Evolutionary conservation across 345 rosid species (phyloP).

Genomic region (Bretschneidera sinensis): DNA sequence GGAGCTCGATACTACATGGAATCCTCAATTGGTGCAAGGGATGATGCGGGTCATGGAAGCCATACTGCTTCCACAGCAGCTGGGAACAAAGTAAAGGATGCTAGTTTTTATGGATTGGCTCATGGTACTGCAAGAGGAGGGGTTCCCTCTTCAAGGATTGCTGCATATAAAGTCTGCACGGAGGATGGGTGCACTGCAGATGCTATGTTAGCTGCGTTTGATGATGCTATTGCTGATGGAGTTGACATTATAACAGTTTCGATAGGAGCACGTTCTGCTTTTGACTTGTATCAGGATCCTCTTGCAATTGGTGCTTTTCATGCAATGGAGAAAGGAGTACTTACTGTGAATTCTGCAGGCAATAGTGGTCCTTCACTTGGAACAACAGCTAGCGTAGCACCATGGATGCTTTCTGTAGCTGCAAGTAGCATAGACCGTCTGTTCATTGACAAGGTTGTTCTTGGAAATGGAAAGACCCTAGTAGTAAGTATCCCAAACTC

Average conservation of each 20-base stretch:
- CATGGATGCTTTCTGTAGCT: conserved; percentile 47
- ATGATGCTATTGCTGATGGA: conserved; percentile 64
- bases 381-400: conserved; percentile 16
- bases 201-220: conserved; percentile 39
- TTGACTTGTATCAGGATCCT: conserved; percentile 6
- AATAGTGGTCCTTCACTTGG: conserved; percentile 4
- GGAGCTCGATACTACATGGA: conserved; percentile 43
- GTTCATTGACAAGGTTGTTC: conserved; percentile 28
- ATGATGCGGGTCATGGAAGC: conserved; percentile 36
- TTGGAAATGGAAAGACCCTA: conserved; percentile 33
- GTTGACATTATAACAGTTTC: conserved; percentile 45
- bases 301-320: conserved; percentile 48
- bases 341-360: conserved; percentile 38
- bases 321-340: conserved; percentile 46
- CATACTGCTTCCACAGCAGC: conserved; percentile 57
- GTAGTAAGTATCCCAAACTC: conserved; percentile 23
- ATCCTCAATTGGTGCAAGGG: conserved; percentile 17
- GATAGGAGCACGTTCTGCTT: fast-evolving
- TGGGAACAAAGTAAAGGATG: conserved; percentile 27
- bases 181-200: fast-evolving
- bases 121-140: conserved; percentile 49
- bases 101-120: conserved; percentile 36
- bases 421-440: conserved; percentile 44
- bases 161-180: conserved; percentile 36
- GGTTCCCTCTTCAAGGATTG: conserved; percentile 47